Evolutionary conservation across 2,329 filamentous ascomycete genomes (phyloP).

Genomic region (Sclerotinia minor): DNA sequence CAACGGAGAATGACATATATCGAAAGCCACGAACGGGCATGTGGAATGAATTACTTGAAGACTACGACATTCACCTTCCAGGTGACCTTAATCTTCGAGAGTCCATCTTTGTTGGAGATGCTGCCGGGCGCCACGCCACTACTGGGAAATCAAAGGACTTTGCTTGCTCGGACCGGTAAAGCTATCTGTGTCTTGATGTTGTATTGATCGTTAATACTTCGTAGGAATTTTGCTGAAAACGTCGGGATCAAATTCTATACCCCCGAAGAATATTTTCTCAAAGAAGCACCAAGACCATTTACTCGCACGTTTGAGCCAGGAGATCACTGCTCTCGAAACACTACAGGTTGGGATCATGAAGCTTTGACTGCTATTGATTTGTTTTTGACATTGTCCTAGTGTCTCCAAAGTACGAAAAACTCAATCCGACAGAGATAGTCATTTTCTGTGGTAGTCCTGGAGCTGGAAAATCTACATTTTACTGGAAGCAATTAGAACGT

Average conservation of each 20-base stretch:
- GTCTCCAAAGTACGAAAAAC: slow-evolving; percentile 50
- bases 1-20: slow-evolving; percentile 77
- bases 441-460: slow-evolving; percentile 87
- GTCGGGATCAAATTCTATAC: slow-evolving; percentile 77
- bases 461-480: slow-evolving; percentile 90
- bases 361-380: background rate
- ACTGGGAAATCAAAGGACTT: slow-evolving; percentile 57
- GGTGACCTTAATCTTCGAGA: slow-evolving; percentile 63
- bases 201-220: slow-evolving; percentile 26
- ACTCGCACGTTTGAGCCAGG: slow-evolving; percentile 69
- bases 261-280: slow-evolving; percentile 88
- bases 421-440: slow-evolving; percentile 70
- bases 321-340: slow-evolving; percentile 49
- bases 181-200: slow-evolving; percentile 4
- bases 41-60: slow-evolving; percentile 69
- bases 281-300: slow-evolving; percentile 65
- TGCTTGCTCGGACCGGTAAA: slow-evolving; percentile 58
- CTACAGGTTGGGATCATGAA: slow-evolving; percentile 34
- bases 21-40: slow-evolving; percentile 87
- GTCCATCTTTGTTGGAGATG: slow-evolving; percentile 90
- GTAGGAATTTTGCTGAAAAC: slow-evolving; percentile 81
- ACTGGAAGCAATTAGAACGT: slow-evolving; percentile 73
- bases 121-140: slow-evolving; percentile 59
- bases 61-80: slow-evolving; percentile 47
- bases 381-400: slow-evolving; percentile 31